phyloP scores from a whole-genome alignment of 495 filamentous ascomycete genomes.

The Penicillium ochrochloron region DNA sequence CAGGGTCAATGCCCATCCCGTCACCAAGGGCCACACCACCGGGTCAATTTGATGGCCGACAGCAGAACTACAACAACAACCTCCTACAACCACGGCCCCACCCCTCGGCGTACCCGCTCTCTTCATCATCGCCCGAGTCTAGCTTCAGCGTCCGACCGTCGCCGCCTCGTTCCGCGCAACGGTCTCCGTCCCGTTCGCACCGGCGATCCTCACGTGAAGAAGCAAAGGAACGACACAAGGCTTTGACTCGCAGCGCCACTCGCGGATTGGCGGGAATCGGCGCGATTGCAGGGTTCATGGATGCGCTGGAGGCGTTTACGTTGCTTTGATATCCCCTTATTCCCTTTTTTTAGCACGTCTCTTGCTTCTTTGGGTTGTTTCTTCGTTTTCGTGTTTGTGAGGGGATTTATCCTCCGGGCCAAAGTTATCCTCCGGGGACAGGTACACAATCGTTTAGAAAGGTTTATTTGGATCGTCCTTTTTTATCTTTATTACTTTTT shows the following conservation, averaged over 20 bases:
- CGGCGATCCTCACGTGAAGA: conserved; percentile 30
- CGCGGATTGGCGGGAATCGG: conserved; percentile 47
- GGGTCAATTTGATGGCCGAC: conserved; percentile 22
- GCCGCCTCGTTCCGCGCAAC: conserved; percentile 25
- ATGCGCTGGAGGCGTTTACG: conserved; percentile 46
- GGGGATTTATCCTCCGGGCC: background rate
- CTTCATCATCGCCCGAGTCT: conserved; percentile 30
- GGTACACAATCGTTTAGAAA: background rate
- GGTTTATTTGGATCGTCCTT: background rate
- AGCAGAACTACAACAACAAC: conserved; percentile 22
- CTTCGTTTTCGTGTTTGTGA: background rate
- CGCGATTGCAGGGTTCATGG: conserved; percentile 51
- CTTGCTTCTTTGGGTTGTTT: conserved; percentile 1
- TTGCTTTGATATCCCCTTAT: conserved; percentile 26
- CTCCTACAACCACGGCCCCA: conserved; percentile 24
- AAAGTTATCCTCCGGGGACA: conserved; percentile 1
- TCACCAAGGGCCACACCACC: conserved; percentile 26
- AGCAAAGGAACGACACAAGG: conserved; percentile 29
- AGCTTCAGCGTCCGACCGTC: conserved; percentile 22
- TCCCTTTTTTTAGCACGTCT: background rate
- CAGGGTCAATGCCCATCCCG: conserved; percentile 17
- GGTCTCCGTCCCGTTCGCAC: conserved; percentile 28
- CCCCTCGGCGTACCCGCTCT: conserved; percentile 29
- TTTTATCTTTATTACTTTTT: background rate
- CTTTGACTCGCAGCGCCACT: conserved; percentile 41